Conservation (phyloP, 441 rosid species). For the Omphalea diandra region DNA sequence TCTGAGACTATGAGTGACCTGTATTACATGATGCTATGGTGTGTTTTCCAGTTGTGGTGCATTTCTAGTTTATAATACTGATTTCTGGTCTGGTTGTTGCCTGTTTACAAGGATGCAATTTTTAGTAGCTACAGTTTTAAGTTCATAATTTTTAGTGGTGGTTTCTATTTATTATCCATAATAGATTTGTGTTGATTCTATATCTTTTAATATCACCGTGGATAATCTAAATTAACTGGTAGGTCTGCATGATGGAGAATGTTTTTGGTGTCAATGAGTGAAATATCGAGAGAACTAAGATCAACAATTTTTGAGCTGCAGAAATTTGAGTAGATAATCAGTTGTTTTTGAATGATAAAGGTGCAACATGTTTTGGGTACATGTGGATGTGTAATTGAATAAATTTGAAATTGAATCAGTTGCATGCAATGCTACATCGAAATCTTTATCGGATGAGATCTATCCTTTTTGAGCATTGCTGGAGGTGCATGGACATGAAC, state of each 20-base stretch:
- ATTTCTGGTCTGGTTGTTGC: neutral
- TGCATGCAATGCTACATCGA: no score
- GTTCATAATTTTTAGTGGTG: neutral
- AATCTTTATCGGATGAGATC: no score
- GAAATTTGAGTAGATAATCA: neutral
- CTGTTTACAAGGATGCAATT: neutral
- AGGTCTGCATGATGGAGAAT: neutral
- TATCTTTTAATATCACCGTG: neutral
- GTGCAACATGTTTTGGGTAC: neutral
- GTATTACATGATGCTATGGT: neutral
- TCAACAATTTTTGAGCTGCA: neutral
- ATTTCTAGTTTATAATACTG: neutral
- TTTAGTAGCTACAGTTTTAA: neutral
- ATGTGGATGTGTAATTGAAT: neutral
- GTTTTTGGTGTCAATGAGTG: neutral
- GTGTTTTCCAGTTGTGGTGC: neutral
- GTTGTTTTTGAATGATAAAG: neutral
- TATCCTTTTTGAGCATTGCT: no score
- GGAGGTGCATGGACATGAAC: no score
- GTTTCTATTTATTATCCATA: neutral
- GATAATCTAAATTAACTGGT: neutral
- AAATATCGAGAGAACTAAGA: neutral
- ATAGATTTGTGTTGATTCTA: neutral
- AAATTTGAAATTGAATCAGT: neutral
- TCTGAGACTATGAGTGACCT: neutral